These are phyloP conservation scores for Monosiga brevicollis DNA, from an alignment of 78 protist genomes.

Conservation along the genomic window DNA sequence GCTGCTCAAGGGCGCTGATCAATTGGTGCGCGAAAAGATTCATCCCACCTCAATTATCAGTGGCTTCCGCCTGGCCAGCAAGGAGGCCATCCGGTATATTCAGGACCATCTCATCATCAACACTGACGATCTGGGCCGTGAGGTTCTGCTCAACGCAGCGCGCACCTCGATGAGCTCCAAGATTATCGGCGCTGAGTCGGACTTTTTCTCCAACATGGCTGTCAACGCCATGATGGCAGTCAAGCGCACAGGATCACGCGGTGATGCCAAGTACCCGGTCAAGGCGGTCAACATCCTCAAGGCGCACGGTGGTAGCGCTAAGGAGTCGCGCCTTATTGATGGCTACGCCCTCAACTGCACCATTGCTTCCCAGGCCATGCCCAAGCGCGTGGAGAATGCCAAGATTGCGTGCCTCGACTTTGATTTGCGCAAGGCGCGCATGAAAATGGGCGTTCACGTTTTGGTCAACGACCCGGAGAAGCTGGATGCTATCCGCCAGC, in stretches of 20 bases:
- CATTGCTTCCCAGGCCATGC: constrained; percentile 91
- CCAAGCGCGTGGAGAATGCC: constrained; percentile 64
- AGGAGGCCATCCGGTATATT: constrained; percentile 83
- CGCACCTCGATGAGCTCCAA: constrained; percentile 94
- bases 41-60: constrained; percentile 97
- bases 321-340: constrained; percentile 61
- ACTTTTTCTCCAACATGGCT: constrained; percentile 84
- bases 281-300: constrained; percentile 84
- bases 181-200: constrained; percentile 79
- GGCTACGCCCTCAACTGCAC: constrained; percentile 92
- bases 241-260: constrained; percentile 47
- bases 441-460: constrained; percentile 73
- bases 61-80: constrained; percentile 89
- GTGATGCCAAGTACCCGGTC: constrained; percentile 83
- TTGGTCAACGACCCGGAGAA: constrained; percentile 78
- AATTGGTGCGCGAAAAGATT: constrained; percentile 40
- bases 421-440: constrained; percentile 65
- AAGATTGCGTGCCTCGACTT: constrained; percentile 96
- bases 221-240: constrained; percentile 87
- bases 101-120: constrained; percentile 11
- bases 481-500: constrained; percentile 53
- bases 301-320: constrained; percentile 84
- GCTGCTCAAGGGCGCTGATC: constrained; percentile 86
- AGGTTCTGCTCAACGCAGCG: constrained; percentile 80
- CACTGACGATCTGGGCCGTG: constrained; percentile 70